Conservation (phyloP, 352 stramenopile genomes). For the Ophiocytium majus region DNA sequence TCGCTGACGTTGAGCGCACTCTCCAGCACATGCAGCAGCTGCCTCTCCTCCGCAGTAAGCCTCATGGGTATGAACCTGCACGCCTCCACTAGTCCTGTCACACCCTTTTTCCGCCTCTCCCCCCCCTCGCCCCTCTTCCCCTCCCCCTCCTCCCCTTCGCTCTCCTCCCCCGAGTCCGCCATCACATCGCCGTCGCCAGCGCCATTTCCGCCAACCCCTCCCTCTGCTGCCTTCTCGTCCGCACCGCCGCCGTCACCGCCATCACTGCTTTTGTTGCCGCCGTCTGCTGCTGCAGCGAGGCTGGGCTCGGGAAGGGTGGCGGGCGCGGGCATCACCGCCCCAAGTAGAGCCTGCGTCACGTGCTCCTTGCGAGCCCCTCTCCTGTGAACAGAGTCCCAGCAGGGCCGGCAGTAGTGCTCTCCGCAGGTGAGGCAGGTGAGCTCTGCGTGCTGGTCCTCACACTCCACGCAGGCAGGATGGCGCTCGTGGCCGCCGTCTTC, state of each 20-base stretch:
- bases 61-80: constrained; percentile 70
- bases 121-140: background rate
- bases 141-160: too few species aligned
- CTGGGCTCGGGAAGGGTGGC: constrained; percentile 45
- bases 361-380: constrained; percentile 62
- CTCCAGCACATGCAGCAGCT: constrained; percentile 72
- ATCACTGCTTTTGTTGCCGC: constrained; percentile 2
- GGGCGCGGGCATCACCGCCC: constrained; percentile 55
- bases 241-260: background rate
- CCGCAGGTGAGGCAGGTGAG: constrained; percentile 68
- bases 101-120: background rate
- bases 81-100: constrained; percentile 49
- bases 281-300: constrained; percentile 34
- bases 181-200: constrained; percentile 24
- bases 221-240: background rate
- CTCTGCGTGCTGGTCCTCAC: constrained; percentile 71
- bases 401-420: constrained; percentile 73
- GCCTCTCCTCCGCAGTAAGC: constrained; percentile 67
- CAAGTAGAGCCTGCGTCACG: constrained; percentile 37
- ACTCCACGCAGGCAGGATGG: constrained; percentile 66
- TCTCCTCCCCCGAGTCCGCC: background rate
- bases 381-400: constrained; percentile 71
- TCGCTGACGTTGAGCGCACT: constrained; percentile 72
- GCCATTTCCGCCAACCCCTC: background rate
- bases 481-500: too few species aligned